Evolutionary conservation across 2,329 filamentous ascomycete species (phyloP).

Genomic region (Colletotrichum paranaense): DNA sequence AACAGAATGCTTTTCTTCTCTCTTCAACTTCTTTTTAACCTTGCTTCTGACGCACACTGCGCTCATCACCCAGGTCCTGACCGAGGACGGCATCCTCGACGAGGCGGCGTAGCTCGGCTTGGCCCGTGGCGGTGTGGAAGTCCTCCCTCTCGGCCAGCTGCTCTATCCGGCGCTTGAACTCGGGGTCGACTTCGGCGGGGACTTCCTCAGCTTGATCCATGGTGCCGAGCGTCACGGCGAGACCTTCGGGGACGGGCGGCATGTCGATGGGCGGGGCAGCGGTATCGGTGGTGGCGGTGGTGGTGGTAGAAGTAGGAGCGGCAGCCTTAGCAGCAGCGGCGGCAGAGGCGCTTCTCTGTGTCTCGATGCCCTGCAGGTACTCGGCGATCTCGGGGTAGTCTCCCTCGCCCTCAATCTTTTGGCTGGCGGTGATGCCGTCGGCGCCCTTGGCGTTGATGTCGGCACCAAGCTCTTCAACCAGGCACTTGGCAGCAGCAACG

Average conservation of each 20-base stretch:
- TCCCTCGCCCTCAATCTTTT: conserved; percentile 83
- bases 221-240: conserved; percentile 82
- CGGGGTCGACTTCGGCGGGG: conserved; percentile 77
- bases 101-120: conserved; percentile 80
- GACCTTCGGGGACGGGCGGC: conserved; percentile 77
- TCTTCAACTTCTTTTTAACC: conserved; percentile 54
- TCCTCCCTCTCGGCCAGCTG: conserved; percentile 86
- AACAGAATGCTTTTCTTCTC: neutral
- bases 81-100: conserved; percentile 84
- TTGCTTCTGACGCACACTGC: conserved; percentile 72
- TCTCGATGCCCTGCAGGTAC: conserved; percentile 67
- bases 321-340: conserved; percentile 42
- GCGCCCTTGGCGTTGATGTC: conserved; percentile 74
- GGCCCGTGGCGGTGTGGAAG: conserved; percentile 83
- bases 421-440: conserved; percentile 82
- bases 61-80: conserved; percentile 70
- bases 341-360: conserved; percentile 41
- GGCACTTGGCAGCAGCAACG: conserved; percentile 77
- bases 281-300: neutral
- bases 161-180: conserved; percentile 88
- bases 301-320: conserved; percentile 42
- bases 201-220: conserved; percentile 73
- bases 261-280: conserved; percentile 51
- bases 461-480: conserved; percentile 85
- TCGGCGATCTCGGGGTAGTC: conserved; percentile 81